Evolutionary conservation across 148 eudicot species (phyloP).

Genomic region (Limonium bicolor): DNA sequence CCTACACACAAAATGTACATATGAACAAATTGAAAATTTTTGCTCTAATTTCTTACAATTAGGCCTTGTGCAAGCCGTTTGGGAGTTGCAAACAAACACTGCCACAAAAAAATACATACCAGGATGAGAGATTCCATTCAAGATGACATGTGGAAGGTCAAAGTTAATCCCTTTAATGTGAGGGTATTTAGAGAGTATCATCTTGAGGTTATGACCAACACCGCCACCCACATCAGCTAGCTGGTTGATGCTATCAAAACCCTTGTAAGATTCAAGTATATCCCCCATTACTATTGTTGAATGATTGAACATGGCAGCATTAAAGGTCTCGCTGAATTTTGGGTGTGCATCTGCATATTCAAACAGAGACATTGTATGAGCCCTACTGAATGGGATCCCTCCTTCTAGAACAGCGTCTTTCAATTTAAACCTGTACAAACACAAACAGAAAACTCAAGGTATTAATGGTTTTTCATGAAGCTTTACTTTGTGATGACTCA

Average conservation of each 20-base stretch:
- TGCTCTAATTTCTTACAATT: too few species aligned
- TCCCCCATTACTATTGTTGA: conserved; percentile 6
- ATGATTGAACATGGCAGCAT: conserved; percentile 8
- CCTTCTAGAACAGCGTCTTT: conserved; percentile 15
- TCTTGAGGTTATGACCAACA: conserved; percentile 8
- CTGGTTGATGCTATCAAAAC: conserved; percentile 4
- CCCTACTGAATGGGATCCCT: conserved; percentile 7
- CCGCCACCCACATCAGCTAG: conserved; percentile 13
- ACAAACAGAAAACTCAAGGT: neutral
- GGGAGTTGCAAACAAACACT: too few species aligned
- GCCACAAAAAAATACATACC: too few species aligned
- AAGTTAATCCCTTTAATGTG: conserved; percentile 13
- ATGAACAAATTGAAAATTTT: too few species aligned
- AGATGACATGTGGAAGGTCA: conserved; percentile 13
- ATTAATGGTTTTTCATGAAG: too few species aligned
- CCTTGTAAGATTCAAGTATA: conserved; percentile 5
- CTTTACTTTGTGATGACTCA: too few species aligned
- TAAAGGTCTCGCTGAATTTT: conserved; percentile 1
- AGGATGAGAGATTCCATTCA: conserved; percentile 6
- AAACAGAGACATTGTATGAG: conserved; percentile 1
- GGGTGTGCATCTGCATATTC: conserved; percentile 8
- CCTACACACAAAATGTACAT: too few species aligned
- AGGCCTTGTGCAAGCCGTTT: too few species aligned
- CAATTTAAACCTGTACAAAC: neutral
- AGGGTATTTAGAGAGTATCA: conserved; percentile 12